A percentile compares a stretch with the other conserved stretches of the same genome.
Conservation (phyloP, 2,329 filamentous ascomycete genomes). For the Clonostachys solani region DNA sequence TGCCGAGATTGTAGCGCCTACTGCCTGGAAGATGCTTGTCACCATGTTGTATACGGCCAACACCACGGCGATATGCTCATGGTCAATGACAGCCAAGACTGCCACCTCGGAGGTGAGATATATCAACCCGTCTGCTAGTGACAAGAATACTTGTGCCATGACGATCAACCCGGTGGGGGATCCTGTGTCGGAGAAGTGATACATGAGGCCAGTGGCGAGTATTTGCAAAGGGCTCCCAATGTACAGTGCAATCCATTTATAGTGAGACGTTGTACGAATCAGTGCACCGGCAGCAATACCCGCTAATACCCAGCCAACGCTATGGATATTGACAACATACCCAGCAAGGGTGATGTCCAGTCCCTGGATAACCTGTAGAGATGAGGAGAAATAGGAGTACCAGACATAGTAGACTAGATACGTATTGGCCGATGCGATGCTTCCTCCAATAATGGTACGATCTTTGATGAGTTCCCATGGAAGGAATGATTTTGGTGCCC, state of each 20-base stretch:
- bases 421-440: conserved; percentile 25
- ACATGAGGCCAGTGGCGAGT: conserved; percentile 30
- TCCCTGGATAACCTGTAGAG: conserved; percentile 40
- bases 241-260: conserved; percentile 32
- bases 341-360: conserved; percentile 28
- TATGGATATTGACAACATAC: conserved; percentile 31
- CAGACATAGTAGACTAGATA: conserved; percentile 35
- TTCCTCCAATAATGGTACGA: conserved; percentile 39
- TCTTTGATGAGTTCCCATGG: conserved; percentile 41
- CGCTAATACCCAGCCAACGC: conserved; percentile 1
- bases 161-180: conserved; percentile 25
- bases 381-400: conserved; percentile 47
- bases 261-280: conserved; percentile 2
- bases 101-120: conserved; percentile 20
- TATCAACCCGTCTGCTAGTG: conserved; percentile 18
- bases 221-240: conserved; percentile 21
- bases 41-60: conserved; percentile 24
- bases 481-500: conserved; percentile 51
- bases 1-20: conserved; percentile 55
- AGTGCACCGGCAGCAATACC: conserved; percentile 1
- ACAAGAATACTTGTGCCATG: conserved; percentile 38
- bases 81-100: conserved; percentile 21
- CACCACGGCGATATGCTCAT: conserved; percentile 14
- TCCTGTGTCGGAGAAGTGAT: conserved; percentile 30
- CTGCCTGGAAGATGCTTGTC: conserved; percentile 53